phyloP scores from a whole-genome alignment of 129 eudicot genomes.

The Artemisia argyi region DNA sequence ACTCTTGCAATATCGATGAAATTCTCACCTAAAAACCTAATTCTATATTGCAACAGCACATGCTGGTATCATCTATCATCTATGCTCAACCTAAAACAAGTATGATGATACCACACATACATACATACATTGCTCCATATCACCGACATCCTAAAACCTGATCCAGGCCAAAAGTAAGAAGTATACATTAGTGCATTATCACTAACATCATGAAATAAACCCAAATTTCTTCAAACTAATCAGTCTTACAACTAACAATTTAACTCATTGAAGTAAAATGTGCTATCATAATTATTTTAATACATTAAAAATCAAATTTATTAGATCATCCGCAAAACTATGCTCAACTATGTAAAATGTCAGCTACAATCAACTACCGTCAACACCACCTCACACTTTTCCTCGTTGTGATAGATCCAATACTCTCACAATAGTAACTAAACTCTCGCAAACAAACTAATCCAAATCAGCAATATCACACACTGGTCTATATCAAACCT shows the following conservation, averaged over 20 bases:
- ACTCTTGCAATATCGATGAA: neutral
- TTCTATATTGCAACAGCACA: neutral
- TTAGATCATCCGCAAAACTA: too few species aligned
- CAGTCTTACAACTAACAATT: conserved; percentile 3
- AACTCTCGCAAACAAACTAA: too few species aligned
- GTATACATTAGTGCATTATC: conserved; percentile 7
- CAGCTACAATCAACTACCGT: too few species aligned
- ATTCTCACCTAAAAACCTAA: neutral
- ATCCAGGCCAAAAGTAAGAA: conserved; percentile 13
- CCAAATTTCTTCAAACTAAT: conserved; percentile 19
- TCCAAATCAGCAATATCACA: too few species aligned
- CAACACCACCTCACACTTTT: too few species aligned
- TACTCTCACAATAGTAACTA: too few species aligned
- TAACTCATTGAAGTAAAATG: conserved; percentile 10
- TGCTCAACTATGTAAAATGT: too few species aligned
- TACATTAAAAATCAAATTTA: too few species aligned
- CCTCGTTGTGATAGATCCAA: too few species aligned
- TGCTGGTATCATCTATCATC: too few species aligned
- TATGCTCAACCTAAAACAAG: conserved; percentile 5
- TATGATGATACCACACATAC: neutral
- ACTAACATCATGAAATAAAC: conserved; percentile 6
- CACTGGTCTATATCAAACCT: neutral
- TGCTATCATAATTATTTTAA: neutral
- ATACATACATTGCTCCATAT: conserved; percentile 12
- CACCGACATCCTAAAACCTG: conserved; percentile 16